Conservation (phyloP, 83 land plant species). For the Picea abies region DNA sequence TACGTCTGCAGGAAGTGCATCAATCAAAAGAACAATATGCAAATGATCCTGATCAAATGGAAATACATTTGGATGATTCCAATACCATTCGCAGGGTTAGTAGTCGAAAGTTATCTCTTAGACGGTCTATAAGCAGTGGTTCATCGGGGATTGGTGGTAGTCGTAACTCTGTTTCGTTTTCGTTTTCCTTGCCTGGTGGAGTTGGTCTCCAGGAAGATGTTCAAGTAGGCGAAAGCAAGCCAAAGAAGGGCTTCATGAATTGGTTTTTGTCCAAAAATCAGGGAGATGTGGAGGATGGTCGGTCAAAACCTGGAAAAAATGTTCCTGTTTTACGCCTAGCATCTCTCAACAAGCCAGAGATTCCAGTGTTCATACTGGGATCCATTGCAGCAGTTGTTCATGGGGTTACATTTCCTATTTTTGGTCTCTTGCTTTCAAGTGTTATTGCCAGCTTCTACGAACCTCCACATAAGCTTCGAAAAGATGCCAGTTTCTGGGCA, state of each 20-base stretch:
- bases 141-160: no score
- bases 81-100: no score
- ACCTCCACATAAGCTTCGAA: slow-evolving; percentile 26
- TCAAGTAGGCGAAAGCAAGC: no score
- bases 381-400: slow-evolving; percentile 29
- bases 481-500: slow-evolving; percentile 63
- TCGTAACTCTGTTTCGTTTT: no score
- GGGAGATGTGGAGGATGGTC: not conserved
- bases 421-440: slow-evolving; percentile 46
- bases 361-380: slow-evolving; percentile 32
- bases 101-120: no score
- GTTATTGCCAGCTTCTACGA: slow-evolving; percentile 36
- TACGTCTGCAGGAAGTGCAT: slow-evolving; percentile 29
- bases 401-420: slow-evolving; percentile 45
- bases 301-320: not conserved
- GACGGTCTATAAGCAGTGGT: no score
- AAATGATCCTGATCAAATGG: not conserved
- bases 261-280: not conserved
- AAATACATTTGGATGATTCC: not conserved
- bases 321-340: slow-evolving; percentile 41
- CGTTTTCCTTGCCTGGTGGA: no score
- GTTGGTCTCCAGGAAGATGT: no score
- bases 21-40: not conserved
- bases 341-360: slow-evolving; percentile 18
- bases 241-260: not conserved